A percentile compares a stretch with the other conserved stretches of the same genome.
Evolutionary conservation across 441 rosid species (phyloP).

Genomic region (Jatropha multifida): DNA sequence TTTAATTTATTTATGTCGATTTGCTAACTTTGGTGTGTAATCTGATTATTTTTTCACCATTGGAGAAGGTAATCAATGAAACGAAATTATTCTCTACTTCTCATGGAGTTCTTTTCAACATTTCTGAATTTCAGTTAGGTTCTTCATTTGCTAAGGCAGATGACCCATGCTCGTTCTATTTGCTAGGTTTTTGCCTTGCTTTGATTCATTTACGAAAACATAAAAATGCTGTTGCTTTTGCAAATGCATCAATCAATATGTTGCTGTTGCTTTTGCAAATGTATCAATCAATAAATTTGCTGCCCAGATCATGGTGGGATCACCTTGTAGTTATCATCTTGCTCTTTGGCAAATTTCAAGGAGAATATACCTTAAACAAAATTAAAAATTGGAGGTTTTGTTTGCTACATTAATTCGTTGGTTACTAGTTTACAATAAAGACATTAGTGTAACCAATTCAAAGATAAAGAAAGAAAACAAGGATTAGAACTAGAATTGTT

Average conservation of each 20-base stretch:
- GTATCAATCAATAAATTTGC: not conserved
- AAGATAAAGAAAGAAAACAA: not conserved
- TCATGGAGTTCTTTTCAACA: not conserved
- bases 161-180: not conserved
- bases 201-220: slow-evolving; percentile 1
- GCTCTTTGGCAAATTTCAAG: not conserved
- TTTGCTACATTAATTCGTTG: not conserved
- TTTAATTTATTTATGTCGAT: not conserved
- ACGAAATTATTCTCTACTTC: not conserved
- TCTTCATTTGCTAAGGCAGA: not conserved
- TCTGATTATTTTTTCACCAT: not conserved
- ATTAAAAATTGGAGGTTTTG: not conserved
- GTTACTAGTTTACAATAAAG: not conserved
- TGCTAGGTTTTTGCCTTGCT: not conserved
- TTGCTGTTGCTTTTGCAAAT: not conserved
- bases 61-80: not conserved
- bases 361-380: not conserved
- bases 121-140: not conserved
- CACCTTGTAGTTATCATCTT: not conserved
- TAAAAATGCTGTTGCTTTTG: not conserved
- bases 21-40: not conserved
- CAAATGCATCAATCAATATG: not conserved
- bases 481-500: not conserved
- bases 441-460: not conserved
- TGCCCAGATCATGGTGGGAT: not conserved